Evolutionary conservation across 768 basidiomycete genomes (phyloP).

Genomic region (Pleurotus tuber-regium): DNA sequence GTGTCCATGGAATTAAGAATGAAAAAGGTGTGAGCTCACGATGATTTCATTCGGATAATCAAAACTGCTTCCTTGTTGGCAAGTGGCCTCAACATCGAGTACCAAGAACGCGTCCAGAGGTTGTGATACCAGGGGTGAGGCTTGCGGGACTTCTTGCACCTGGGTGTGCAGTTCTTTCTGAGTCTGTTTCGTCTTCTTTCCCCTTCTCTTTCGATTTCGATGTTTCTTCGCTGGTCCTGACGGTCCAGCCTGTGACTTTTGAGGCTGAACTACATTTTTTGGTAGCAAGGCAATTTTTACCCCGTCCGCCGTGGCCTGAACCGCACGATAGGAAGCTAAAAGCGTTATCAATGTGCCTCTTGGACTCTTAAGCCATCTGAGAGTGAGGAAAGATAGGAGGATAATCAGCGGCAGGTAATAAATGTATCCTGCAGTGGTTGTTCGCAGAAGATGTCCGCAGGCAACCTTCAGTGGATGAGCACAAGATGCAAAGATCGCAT

Average conservation of each 20-base stretch:
- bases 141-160: no score
- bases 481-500: slow-evolving; percentile 2
- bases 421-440: background rate
- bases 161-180: slow-evolving; percentile 11
- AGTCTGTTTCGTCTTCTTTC: slow-evolving; percentile 1
- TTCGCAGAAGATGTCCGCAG: background rate
- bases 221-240: no score
- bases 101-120: slow-evolving; percentile 80
- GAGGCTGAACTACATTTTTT: background rate
- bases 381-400: background rate
- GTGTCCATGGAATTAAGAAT: background rate
- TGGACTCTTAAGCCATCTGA: background rate
- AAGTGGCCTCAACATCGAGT: slow-evolving; percentile 89
- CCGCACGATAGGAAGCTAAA: no score
- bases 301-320: no score
- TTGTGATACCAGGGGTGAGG: no score
- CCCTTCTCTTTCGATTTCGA: background rate
- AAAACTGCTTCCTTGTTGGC: slow-evolving; percentile 63
- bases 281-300: no score
- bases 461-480: slow-evolving; percentile 4
- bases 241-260: no score
- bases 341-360: background rate
- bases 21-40: slow-evolving; percentile 43
- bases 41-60: slow-evolving; percentile 96
- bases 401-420: background rate